Base-by-base conservation (phyloP, 371 early-diverging fungal genomes). In the Batrachochytrium dendrobatidis region DNA sequence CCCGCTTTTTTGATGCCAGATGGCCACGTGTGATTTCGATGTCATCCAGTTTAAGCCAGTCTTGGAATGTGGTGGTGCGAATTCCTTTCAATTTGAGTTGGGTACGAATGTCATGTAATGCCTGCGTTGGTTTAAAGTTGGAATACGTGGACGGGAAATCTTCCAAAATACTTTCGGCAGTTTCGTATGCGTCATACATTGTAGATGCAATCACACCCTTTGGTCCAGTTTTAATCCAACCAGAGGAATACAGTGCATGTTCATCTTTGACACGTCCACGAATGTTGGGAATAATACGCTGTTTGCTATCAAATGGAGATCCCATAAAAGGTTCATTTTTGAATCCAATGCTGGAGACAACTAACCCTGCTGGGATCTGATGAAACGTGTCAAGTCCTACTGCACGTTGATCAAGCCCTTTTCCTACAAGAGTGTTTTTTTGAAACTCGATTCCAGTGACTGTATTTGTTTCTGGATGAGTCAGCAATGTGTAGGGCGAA, bases 141-240 rank as follows among this genome's bases (percentile, higher is more conserved):
- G n/a, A n/a, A n/a, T n/a, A n/a, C n/a, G n/a, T n/a, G 0, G 28
- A 39, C 22, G 39, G 51, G 5, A 87, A 53, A 62, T 90, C 92
- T 34, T 73, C 64, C n/a, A 82, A 52, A 34, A 93, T 72, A 0
- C 81, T 72, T 28, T 86, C 86, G 1, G 91, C 93, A 0, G 95
- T 98, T 61, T 94, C 89, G 60, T 86, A 86, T 0, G 94, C 92
- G 66, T 95, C 92, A 30, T 83, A 79, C 92, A 95, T 92, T 17
- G 98, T 98, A 0, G 92, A 80, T 0, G 92, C 95, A 63, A 98
- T 90, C 22, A 94, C 94, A 5, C 98, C 98, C 0, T 82, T 82
- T 18, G 96, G 93, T 0, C 98, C 96, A 18, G 88, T 84, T 67
- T 96, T 98, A 25, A 92, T 64, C 98, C 98, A 98, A 0, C 96